Base-by-base conservation (phyloP, 495 filamentous ascomycete genomes). In the Penicillium taxi region DNA sequence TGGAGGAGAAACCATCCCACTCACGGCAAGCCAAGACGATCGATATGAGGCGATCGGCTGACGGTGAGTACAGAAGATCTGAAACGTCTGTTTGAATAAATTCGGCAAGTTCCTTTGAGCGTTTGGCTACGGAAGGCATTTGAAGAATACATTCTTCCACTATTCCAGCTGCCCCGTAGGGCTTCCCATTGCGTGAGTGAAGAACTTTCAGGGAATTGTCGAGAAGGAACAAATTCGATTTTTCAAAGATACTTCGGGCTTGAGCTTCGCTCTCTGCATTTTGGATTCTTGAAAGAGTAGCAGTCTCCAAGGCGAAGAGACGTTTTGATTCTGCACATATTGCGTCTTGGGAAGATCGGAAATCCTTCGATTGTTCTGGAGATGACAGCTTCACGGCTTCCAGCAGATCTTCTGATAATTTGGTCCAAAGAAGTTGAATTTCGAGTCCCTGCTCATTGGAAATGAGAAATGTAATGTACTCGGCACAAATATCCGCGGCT, bases 361-460 rank as follows among this genome's bases (percentile, higher is more conserved):
- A 82, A 16, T 82, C 80, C 36, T 81, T 81, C 0, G 86, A 84
- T 39, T 88, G 75, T 52, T 87, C 85, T 13, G 86, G 84, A 2
- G 78, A 66, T 20, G 86, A 88, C 14, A 73, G 69, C 36, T 75
- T 74, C 15, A 91, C 74, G 26, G 73, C 70, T 35, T 78, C 63
- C 15, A 80, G 55, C 13, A 91, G 51, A 3, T 59, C 53, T 1
- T 73, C 59, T 3, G 70, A 71, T 17, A 82, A 55, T 20, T 59
- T 58, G 6, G 60, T 50, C 82, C 79, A 87, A 42, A 70, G 40
- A 5, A 45, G 35, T 37, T 64, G 48, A 30, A 77, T 52, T 15
- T 67, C 51, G 9, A 42, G 30, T 13, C 48, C 38, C 12, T 56
- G 53, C 3, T 32, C 49, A 17, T 53, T 49, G 24, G 39, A 43